Evolutionary conservation across 1,284 basidiomycete species (phyloP).

Genomic region (Xerocomus nothofagi): DNA sequence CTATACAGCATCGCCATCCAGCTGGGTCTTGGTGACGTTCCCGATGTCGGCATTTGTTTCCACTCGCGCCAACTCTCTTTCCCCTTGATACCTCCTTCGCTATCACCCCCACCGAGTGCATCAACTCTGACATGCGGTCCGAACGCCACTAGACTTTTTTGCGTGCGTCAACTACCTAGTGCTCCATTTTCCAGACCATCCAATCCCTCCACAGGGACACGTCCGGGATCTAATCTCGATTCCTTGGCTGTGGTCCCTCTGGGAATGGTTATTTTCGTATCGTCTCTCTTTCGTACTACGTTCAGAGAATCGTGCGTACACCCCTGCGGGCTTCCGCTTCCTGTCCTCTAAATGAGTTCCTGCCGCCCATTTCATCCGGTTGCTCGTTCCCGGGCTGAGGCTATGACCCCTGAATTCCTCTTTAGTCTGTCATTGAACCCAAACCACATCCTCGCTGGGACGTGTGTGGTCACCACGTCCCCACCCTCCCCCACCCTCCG

Average conservation of each 20-base stretch:
- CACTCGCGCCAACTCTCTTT: not conserved
- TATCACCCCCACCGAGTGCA: not conserved
- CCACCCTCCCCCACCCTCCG: not conserved
- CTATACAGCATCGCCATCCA: not conserved
- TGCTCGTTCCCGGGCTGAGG: constrained; percentile 2
- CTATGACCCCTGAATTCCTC: constrained; percentile 16
- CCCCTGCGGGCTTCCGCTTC: constrained; percentile 32
- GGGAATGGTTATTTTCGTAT: constrained; percentile 31
- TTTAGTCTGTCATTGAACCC: constrained; percentile 1
- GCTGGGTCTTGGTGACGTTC: not conserved
- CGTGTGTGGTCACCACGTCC: not conserved
- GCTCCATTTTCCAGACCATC: constrained; percentile 14
- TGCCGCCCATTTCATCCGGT: constrained; percentile 19
- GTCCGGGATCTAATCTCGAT: constrained; percentile 27
- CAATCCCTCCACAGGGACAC: too few species aligned
- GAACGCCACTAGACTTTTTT: constrained; percentile 32
- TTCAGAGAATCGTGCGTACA: constrained; percentile 7
- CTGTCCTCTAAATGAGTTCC: constrained; percentile 24
- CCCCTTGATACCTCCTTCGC: not conserved
- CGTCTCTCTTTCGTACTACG: constrained; percentile 23
- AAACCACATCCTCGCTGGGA: constrained; percentile 9
- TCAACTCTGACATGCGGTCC: constrained; percentile 28
- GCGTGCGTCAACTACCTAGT: constrained; percentile 26
- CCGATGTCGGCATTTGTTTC: constrained; percentile 9
- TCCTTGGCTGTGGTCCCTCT: constrained; percentile 3